phyloP scores from a whole-genome alignment of 1,284 basidiomycete species.

The Cutaneotrichosporon daszewskae region DNA sequence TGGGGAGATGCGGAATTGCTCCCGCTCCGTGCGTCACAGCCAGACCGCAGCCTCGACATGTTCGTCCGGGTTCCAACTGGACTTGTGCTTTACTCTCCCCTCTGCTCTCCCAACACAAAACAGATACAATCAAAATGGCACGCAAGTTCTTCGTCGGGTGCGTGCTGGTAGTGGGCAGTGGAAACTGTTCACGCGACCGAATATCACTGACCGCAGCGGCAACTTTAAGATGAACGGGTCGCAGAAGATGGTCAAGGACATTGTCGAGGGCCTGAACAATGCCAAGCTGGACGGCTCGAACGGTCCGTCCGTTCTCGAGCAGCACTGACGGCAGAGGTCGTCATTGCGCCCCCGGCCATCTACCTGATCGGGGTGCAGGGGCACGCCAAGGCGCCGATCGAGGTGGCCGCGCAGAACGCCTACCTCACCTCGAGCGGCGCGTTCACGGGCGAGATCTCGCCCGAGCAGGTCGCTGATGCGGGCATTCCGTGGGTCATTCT shows the following conservation, averaged over 20 bases:
- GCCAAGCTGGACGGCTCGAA: slow-evolving; percentile 67
- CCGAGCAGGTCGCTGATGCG: slow-evolving; percentile 77
- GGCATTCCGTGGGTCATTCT: slow-evolving; percentile 88
- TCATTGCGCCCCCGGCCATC: slow-evolving; percentile 82
- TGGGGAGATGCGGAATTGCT: too few species aligned
- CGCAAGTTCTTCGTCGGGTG: slow-evolving; percentile 46
- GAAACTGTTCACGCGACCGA: background rate
- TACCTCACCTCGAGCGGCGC: slow-evolving; percentile 81
- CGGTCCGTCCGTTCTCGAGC: slow-evolving; percentile 53
- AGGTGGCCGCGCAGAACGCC: slow-evolving; percentile 87
- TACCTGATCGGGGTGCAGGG: slow-evolving; percentile 68
- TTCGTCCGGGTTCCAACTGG: too few species aligned
- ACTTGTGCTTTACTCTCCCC: too few species aligned
- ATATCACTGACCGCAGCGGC: slow-evolving; percentile 55
- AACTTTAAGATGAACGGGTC: slow-evolving; percentile 95
- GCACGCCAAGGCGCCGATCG: slow-evolving; percentile 58
- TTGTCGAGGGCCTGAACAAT: slow-evolving; percentile 66
- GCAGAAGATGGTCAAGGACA: slow-evolving; percentile 57
- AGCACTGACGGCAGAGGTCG: slow-evolving; percentile 61
- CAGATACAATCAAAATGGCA: slow-evolving; percentile 26
- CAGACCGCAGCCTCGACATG: too few species aligned
- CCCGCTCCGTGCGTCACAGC: too few species aligned
- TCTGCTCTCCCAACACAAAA: background rate
- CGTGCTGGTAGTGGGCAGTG: slow-evolving; percentile 11
- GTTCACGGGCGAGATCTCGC: slow-evolving; percentile 91